Base-by-base conservation (phyloP, 371 early-diverging fungal genomes). In the Zychaea mexicana region DNA sequence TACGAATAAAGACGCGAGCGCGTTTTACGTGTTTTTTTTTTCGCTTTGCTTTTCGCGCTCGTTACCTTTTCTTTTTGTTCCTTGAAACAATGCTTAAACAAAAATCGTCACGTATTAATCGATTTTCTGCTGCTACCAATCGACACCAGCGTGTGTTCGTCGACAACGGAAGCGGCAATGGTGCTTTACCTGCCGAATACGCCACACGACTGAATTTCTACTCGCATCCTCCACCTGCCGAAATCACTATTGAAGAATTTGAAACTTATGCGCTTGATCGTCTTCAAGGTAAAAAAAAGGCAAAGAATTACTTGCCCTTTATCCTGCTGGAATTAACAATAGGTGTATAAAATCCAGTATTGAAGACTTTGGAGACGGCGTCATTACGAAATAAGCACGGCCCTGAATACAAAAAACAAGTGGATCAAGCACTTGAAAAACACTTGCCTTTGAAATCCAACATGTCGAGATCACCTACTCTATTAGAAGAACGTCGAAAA, bases 201-300 rank as follows among this genome's bases (percentile, higher is more conserved):
- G 94, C 95, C 10, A 70, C 74, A 61, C 83, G 91, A 15, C 89
- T 97, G 59, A 91, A 92, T 71, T 88, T 94, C 66, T 98, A 97
- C 79, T 49, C 66, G 10, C 76, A 83, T 3, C 91, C 96, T 13
- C 91, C 92, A 21, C 77, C 81, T 54, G 82, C 82, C 31, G 92
- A 95, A 64, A 86, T 97, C 68, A 93, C 89, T 57, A 88, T 96
- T 63, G 91, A 90, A 57, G 94, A 97, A 68, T 96, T 98, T 74
- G 98, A 98, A 76, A 68, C 73, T 19, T 94, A 83, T 78, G 96
- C 97, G 1, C 86, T 98, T 22, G 96, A 96, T 82, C 86, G 98
- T 49, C 89, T 98, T 58, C 91, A 92, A 76, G 91, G 92, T 83
- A 81, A 39, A 42, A 42, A 12, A 42, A 15, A 4, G 15, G n/a